These are phyloP conservation scores for Rutstroemia sp. DNA, from an alignment of 2,329 filamentous ascomycete species.

Conservation along the genomic window DNA sequence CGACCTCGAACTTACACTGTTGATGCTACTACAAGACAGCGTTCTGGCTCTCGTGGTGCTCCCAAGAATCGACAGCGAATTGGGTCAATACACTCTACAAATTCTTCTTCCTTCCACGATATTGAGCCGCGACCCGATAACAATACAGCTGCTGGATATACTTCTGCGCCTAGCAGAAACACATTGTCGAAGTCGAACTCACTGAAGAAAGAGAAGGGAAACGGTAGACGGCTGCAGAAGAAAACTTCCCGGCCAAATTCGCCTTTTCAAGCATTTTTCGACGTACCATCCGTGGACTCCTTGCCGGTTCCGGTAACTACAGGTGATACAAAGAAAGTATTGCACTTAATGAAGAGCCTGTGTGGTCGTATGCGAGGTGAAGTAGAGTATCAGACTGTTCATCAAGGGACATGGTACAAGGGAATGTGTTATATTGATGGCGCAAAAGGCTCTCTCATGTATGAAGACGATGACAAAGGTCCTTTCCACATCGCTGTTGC, in stretches of 20 bases:
- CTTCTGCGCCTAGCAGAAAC: conserved; percentile 29
- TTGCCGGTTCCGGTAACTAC: conserved; percentile 53
- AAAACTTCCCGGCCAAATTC: conserved; percentile 49
- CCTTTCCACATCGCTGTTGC: conserved; percentile 60
- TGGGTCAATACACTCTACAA: conserved; percentile 61
- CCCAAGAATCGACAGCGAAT: conserved; percentile 53
- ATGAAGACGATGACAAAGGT: conserved; percentile 60
- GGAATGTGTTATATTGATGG: conserved; percentile 76
- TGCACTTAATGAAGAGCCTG: conserved; percentile 69
- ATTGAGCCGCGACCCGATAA: conserved; percentile 33
- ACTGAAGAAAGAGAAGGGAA: conserved; percentile 32
- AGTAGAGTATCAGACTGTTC: conserved; percentile 61
- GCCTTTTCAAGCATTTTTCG: conserved; percentile 37
- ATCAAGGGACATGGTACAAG: conserved; percentile 54
- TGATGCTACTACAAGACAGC: conserved; percentile 32
- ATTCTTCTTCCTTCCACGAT: conserved; percentile 45
- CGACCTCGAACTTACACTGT: conserved; percentile 44
- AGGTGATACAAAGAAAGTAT: conserved; percentile 62
- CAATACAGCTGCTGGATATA: conserved; percentile 33
- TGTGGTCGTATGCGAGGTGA: conserved; percentile 75
- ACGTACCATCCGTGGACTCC: conserved; percentile 52
- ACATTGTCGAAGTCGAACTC: conserved; percentile 28
- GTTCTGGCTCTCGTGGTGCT: conserved; percentile 32
- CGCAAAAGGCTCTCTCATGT: conserved; percentile 66
- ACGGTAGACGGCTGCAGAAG: conserved; percentile 45